phyloP scores from a whole-genome alignment of 495 filamentous ascomycete genomes.

The Stereocaulon alpinum region DNA sequence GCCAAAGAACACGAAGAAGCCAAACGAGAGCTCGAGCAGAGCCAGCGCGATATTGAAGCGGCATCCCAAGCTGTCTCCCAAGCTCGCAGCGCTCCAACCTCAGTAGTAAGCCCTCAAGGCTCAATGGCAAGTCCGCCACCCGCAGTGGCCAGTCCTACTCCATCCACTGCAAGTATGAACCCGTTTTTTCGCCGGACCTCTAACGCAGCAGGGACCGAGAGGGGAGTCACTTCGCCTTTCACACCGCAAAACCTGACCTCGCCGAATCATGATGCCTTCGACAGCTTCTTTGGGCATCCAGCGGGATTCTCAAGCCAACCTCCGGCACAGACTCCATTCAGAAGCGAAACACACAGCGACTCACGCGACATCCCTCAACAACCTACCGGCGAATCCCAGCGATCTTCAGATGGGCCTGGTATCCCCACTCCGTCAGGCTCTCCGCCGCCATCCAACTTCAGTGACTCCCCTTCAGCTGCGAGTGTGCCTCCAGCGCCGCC shows the following conservation, averaged over 20 bases:
- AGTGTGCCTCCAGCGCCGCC: constrained; percentile 51
- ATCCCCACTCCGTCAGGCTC: constrained; percentile 52
- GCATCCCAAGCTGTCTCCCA: constrained; percentile 26
- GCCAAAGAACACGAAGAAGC: constrained; percentile 51
- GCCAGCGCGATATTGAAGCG: constrained; percentile 32
- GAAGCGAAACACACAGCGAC: constrained; percentile 42
- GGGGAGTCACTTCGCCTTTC: constrained; percentile 41
- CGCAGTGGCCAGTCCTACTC: constrained; percentile 53
- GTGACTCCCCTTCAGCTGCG: constrained; percentile 43
- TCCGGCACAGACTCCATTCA: constrained; percentile 57
- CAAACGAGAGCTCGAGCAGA: constrained; percentile 26
- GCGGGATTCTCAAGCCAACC: constrained; percentile 40
- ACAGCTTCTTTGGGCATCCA: constrained; percentile 79
- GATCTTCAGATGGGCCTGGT: constrained; percentile 21
- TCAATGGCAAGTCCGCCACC: constrained; percentile 26
- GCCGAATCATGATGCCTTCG: constrained; percentile 62
- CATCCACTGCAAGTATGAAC: constrained; percentile 69
- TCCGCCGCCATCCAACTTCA: constrained; percentile 41
- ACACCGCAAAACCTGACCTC: constrained; percentile 34
- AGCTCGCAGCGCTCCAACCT: constrained; percentile 12
- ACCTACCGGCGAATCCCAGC: constrained; percentile 25
- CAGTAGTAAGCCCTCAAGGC: constrained; percentile 1
- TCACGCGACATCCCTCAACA: constrained; percentile 28
- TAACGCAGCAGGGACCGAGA: constrained; percentile 51
- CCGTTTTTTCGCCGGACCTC: constrained; percentile 75